Conservation (phyloP, 2,329 filamentous ascomycete genomes). For the Biscogniauxia marginata region DNA sequence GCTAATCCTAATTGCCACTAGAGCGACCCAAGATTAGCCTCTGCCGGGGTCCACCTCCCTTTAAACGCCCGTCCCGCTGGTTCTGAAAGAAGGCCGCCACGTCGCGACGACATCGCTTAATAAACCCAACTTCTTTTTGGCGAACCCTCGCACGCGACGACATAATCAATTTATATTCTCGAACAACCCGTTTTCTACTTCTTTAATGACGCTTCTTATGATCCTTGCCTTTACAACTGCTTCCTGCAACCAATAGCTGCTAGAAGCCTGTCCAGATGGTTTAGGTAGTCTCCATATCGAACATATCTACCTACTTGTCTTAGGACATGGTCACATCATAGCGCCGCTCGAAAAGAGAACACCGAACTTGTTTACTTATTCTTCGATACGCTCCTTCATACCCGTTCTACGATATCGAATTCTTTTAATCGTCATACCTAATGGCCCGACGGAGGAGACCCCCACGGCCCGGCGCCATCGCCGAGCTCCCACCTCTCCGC, state of each 20-base stretch:
- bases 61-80: background rate
- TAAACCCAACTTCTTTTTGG: background rate
- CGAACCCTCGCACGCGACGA: no score
- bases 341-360: background rate
- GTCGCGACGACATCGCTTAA: background rate
- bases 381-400: constrained; percentile 20
- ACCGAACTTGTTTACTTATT: constrained; percentile 4
- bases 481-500: constrained; percentile 59
- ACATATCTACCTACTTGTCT: background rate
- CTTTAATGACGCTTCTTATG: background rate
- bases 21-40: background rate
- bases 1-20: background rate
- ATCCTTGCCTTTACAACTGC: background rate
- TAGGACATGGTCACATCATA: background rate
- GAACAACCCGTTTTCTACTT: no score
- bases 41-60: background rate
- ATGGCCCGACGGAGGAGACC: constrained; percentile 57
- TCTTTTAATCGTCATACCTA: background rate
- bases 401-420: background rate
- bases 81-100: background rate
- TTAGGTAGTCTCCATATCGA: background rate
- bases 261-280: no score
- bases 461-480: constrained; percentile 58
- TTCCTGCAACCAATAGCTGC: background rate
- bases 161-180: no score